Base-by-base conservation (phyloP, 495 filamentous ascomycete species). In the Neurospora sp. region DNA sequence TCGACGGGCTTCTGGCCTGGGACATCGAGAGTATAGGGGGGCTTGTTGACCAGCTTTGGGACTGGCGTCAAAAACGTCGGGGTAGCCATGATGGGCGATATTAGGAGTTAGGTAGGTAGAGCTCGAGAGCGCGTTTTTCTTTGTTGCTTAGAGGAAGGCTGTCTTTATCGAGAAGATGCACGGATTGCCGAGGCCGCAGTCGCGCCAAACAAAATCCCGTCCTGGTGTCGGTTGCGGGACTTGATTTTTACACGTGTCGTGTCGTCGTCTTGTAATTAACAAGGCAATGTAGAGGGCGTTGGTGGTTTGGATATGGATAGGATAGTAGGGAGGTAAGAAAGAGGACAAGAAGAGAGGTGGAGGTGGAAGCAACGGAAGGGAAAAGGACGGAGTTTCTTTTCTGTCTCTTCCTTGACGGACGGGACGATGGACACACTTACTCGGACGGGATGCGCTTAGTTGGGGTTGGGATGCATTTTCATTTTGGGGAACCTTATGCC, bases 1-100 rank as follows among this genome's bases (percentile, higher is more conserved):
- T 92, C 85, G 75, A 92, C 86, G 73, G 89, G 86, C 77, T 90
- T 83, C 75, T 84, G 87, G 72, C 90, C 91, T 18, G 95, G 89
- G 18, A 88, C 91, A 76, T 97, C 93, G 76, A 96, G 88, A 37
- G 90, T 89, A 86, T 92, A 96, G 35, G 93, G 93, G 7, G 84
- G 80, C 76, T 83, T 88, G 74, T 11, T 8, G 53, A 65, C 53
- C 53, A 65, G 14, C 53, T 65, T 65, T 7, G 53, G 53, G 6
- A 65, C 22, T 2, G 53, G 53, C 53, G 53, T 65, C 53, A 65
- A 39, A 11, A 39, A 65, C 53, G 53, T 65, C 6, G 22, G 53
- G 31, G 12, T 31, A 3, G 35, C 53, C 53, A 65, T 65, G 53
- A 65, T 65, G 53, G 53, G 53, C 53, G 53, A 37, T 65, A 65